Evolutionary conservation across 768 basidiomycete species (phyloP).

Genomic region (Clavaria fumosa): DNA sequence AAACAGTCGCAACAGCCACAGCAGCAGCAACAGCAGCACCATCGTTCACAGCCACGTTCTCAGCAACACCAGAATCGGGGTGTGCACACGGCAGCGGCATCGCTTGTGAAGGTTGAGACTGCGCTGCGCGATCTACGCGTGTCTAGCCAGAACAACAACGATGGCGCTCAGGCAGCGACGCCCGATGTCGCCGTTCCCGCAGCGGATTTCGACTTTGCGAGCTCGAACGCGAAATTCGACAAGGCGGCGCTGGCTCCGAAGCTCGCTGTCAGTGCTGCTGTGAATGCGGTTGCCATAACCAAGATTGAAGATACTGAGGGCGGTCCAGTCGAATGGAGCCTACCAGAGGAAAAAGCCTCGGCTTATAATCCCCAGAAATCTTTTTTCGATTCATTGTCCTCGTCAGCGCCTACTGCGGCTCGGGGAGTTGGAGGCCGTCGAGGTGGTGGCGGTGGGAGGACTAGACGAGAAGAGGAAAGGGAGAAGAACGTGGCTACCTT

Average conservation of each 20-base stretch:
- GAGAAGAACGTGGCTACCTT: constrained; percentile 79
- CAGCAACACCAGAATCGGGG: constrained; percentile 19
- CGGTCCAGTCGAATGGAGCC: constrained; percentile 16
- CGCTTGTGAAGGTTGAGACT: constrained; percentile 50
- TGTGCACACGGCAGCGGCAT: constrained; percentile 58
- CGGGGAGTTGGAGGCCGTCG: constrained; percentile 28
- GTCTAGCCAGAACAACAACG: constrained; percentile 11
- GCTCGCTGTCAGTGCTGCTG: too few relatives aligned
- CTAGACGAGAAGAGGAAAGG: constrained; percentile 67
- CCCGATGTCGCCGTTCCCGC: constrained; percentile 50
- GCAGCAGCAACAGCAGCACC: constrained; percentile 13
- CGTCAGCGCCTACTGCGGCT: constrained; percentile 16
- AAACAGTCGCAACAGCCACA: background rate
- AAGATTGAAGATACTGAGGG: too few relatives aligned
- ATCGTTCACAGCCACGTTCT: constrained; percentile 8
- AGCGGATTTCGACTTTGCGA: constrained; percentile 73
- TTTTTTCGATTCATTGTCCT: constrained; percentile 63
- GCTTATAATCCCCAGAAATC: constrained; percentile 69
- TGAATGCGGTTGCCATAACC: too few relatives aligned
- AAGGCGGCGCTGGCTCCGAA: constrained; percentile 39
- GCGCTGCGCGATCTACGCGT: constrained; percentile 38
- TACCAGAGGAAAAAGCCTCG: constrained; percentile 20
- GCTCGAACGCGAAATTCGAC: constrained; percentile 68
- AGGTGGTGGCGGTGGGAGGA: constrained; percentile 38
- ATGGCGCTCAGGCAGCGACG: constrained; percentile 4